Evolutionary conservation across 306 rosid genomes (phyloP).

Genomic region (Quercus cerris): DNA sequence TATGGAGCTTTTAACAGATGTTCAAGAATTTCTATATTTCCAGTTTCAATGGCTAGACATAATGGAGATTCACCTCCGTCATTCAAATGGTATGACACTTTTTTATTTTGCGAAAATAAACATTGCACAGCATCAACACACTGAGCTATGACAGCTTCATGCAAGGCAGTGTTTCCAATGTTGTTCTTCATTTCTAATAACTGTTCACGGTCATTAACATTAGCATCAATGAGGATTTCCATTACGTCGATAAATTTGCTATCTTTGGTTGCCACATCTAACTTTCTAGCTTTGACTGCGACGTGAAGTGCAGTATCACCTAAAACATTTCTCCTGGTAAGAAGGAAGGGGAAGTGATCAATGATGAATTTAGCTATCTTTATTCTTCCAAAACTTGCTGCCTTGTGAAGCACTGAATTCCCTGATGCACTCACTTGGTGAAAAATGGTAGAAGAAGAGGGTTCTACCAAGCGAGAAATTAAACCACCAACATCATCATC

Average conservation of each 20-base stretch:
- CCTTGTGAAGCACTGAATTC: not conserved
- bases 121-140: not conserved
- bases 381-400: not conserved
- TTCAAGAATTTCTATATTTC: not conserved
- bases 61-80: not conserved
- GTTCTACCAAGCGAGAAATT: too few species aligned
- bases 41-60: not conserved
- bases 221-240: not conserved
- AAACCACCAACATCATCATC: fast-evolving
- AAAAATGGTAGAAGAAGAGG: too few species aligned
- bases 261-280: not conserved
- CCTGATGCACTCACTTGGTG: not conserved
- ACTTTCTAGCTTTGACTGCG: not conserved
- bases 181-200: not conserved
- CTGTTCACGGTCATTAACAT: not conserved
- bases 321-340: not conserved
- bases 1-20: not conserved
- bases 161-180: not conserved
- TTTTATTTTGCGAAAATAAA: not conserved
- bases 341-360: not conserved
- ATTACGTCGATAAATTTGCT: not conserved
- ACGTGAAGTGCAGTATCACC: slow-evolving; percentile 2
- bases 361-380: not conserved
- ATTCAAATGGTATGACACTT: not conserved
- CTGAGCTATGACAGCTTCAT: not conserved